phyloP scores from a whole-genome alignment of 148 eudicot genomes.

The Drosera capensis region DNA sequence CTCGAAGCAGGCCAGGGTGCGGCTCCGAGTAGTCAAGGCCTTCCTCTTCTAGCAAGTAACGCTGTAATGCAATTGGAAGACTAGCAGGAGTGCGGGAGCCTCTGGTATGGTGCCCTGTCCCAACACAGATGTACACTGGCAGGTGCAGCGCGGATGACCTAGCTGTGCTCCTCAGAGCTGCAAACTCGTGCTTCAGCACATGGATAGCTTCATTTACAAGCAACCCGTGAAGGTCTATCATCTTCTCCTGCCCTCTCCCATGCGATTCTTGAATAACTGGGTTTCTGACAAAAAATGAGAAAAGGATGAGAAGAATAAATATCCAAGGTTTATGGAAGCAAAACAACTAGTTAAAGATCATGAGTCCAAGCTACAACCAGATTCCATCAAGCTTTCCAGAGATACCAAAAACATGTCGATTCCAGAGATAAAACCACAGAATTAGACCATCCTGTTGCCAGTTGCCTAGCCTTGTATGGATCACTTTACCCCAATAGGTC shows the following conservation, averaged over 20 bases:
- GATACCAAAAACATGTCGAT: too few species aligned
- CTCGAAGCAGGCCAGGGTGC: conserved; percentile 83
- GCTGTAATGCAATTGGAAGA: conserved; percentile 79
- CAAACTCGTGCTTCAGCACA: conserved; percentile 58
- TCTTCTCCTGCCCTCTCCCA: conserved; percentile 55
- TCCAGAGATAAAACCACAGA: too few species aligned
- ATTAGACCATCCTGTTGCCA: too few species aligned
- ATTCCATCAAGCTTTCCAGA: too few species aligned
- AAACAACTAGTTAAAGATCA: not conserved
- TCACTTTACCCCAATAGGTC: too few species aligned
- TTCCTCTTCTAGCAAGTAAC: conserved; percentile 67
- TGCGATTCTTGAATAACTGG: conserved; percentile 32
- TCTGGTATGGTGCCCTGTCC: conserved; percentile 88
- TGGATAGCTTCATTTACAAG: conserved; percentile 83
- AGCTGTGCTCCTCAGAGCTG: conserved; percentile 47
- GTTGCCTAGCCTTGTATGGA: too few species aligned
- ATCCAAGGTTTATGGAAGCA: not conserved
- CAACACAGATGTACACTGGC: conserved; percentile 70
- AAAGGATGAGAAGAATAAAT: not conserved
- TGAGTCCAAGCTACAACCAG: not conserved
- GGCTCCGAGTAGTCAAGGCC: conserved; percentile 84
- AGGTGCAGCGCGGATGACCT: conserved; percentile 52
- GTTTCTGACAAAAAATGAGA: conserved; percentile 36
- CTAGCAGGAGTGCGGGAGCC: conserved; percentile 72
- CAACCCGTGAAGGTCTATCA: conserved; percentile 87